These are phyloP conservation scores for Tephrocybe sp. DNA, from an alignment of 768 basidiomycete species.

Conservation along the genomic window DNA sequence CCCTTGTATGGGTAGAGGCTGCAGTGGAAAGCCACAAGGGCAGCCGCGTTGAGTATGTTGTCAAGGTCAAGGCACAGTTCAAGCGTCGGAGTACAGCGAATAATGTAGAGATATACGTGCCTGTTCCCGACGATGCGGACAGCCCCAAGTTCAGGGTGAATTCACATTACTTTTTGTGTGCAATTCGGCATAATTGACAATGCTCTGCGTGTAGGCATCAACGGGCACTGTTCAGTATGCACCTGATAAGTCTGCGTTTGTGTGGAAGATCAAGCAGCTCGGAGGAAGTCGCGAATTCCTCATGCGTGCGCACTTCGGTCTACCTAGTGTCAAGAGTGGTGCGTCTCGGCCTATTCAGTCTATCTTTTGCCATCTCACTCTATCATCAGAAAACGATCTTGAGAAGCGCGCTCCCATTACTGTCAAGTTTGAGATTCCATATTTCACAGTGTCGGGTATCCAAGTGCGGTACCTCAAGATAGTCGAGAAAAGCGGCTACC, in stretches of 20 bases:
- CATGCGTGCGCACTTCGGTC: conserved; percentile 97
- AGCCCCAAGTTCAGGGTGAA: conserved; percentile 94
- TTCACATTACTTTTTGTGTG: background rate
- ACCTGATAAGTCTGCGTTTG: conserved; percentile 96
- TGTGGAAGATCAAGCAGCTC: conserved; percentile 99
- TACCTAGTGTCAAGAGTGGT: conserved; percentile 93
- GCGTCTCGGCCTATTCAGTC: conserved; percentile 25
- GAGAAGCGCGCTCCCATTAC: conserved; percentile 94
- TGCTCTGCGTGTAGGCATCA: conserved; percentile 60
- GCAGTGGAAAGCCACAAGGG: conserved; percentile 93
- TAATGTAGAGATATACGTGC: conserved; percentile 98
- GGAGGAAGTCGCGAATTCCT: conserved; percentile 95
- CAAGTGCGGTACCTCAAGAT: conserved; percentile 98
- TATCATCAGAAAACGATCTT: conserved; percentile 58
- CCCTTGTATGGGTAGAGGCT: conserved; percentile 96
- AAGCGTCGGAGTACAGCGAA: conserved; percentile 96
- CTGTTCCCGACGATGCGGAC: conserved; percentile 98
- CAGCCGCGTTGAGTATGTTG: conserved; percentile 93
- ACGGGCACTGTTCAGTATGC: conserved; percentile 96
- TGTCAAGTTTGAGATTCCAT: conserved; percentile 98
- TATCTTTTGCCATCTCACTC: background rate
- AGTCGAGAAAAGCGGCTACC: conserved; percentile 98
- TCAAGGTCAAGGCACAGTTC: conserved; percentile 96
- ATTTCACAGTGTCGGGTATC: conserved; percentile 97
- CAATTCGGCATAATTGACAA: background rate